Evolutionary conservation across 2,329 filamentous ascomycete genomes (phyloP), one percentile per base, ranked within the genome.

Genomic region (Cladosporium sp.): DNA sequence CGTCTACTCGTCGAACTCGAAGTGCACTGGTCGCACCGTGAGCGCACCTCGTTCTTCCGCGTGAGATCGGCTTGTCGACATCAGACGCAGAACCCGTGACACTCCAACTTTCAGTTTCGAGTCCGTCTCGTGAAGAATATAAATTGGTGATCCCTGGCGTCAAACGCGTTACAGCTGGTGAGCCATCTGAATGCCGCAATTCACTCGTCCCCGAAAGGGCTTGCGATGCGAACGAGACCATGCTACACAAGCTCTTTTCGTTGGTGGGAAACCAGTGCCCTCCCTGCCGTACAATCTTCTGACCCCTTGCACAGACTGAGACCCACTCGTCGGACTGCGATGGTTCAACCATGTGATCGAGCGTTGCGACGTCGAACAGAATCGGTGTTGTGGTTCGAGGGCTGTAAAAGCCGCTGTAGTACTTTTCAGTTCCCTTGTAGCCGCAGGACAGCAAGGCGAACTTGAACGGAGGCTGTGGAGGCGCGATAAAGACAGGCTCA

Each of bases 391-490:
- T 52, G 3, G 30, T 14, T 7, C 26, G 24, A 4, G 49, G 68
- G 2, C 34, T 68, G 64, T 69, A 70, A 52, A 70, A 70, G 44
- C 69, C 69, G 38, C 65, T 47, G 57, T 70, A 70, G 58, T 68
- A 69, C 51, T 69, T 64, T 1, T 65, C 63, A 24, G 69, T 65
- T 15, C 65, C 67, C 44, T 66, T 55, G 60, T 69, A 69, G 1
- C 69, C 69, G 6, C 66, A 70, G 58, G 68, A 69, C 12, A 67
- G 51, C 30, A 70, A 58, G 4, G 69, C 69, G 34, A 70, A 70
- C 44, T 70, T 69, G 68, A 70, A 70, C 4, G 69, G 66, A 14
- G 68, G 49, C 38, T 70, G 69, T 4, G 69, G 69, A 38, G 69
- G 66, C n/a, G 67, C 64, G n/a, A 70, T 65, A 21, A 63, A 60